A percentile compares a stretch with the other conserved stretches of the same genome.
Evolutionary conservation across 352 stramenopile genomes (phyloP).

Genomic region (Globisporangium echinulatum): DNA sequence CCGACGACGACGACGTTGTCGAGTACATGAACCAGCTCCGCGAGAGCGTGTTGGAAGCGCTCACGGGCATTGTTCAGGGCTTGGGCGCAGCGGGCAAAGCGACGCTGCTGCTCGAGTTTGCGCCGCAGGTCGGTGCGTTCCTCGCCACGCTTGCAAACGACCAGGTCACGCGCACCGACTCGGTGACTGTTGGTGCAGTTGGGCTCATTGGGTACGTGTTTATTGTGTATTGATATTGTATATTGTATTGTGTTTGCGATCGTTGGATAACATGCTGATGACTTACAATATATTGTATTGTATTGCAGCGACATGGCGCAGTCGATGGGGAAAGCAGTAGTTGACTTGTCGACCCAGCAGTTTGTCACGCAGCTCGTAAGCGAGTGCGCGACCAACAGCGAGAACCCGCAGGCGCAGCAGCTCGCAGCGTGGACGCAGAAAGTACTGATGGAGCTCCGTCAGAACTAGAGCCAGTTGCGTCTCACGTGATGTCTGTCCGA

Average conservation of each 20-base stretch:
- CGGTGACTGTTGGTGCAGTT: constrained; percentile 89
- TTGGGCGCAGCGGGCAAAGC: constrained; percentile 88
- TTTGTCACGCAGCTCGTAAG: constrained; percentile 71
- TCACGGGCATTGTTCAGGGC: constrained; percentile 95
- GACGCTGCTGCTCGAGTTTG: constrained; percentile 73
- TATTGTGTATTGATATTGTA: constrained; percentile 1
- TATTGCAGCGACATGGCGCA: constrained; percentile 67
- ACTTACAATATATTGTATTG: not conserved
- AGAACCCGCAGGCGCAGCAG: constrained; percentile 67
- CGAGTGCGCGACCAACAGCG: constrained; percentile 53
- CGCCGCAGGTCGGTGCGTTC: constrained; percentile 86
- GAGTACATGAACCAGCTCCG: constrained; percentile 96
- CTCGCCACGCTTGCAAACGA: constrained; percentile 84
- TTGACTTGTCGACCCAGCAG: constrained; percentile 51
- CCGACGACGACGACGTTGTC: constrained; percentile 96
- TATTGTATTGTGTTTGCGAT: not conserved
- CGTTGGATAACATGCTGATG: not conserved
- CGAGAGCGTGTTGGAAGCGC: constrained; percentile 94
- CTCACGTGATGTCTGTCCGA: too few relatives aligned
- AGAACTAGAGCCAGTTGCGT: constrained; percentile 22
- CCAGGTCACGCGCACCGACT: constrained; percentile 71
- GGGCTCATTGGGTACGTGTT: constrained; percentile 82
- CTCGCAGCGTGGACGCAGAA: constrained; percentile 73
- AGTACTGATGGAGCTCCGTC: constrained; percentile 59
- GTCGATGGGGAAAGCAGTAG: constrained; percentile 63